phyloP scores from a whole-genome alignment of 202 grass and related monocot species.

The Setaria italica region DNA sequence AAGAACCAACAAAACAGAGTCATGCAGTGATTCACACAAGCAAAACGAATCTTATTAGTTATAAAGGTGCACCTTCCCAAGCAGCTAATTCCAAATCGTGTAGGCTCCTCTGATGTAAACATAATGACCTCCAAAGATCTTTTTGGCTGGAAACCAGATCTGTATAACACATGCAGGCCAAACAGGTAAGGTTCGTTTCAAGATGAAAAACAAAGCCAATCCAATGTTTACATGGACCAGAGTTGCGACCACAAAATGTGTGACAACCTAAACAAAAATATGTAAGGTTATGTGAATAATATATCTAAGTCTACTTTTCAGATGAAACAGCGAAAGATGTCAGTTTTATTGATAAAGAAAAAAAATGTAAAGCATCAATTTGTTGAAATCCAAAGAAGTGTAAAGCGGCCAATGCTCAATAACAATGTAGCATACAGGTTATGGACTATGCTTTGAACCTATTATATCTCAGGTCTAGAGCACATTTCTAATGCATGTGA shows the following conservation, averaged over 20 bases:
- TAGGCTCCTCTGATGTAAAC: conserved; percentile 98
- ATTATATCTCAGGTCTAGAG: not conserved
- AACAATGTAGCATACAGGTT: not conserved
- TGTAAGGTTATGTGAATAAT: conserved; percentile 16
- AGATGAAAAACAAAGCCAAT: conserved; percentile 27
- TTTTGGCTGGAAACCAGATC: conserved; percentile 78
- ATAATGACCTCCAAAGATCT: conserved; percentile 92
- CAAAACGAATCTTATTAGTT: not conserved
- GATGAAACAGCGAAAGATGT: not conserved
- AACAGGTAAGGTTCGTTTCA: conserved; percentile 33
- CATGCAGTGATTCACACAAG: not conserved
- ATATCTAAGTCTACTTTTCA: not conserved
- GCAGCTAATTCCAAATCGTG: conserved; percentile 93
- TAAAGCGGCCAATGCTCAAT: not conserved
- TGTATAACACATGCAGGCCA: conserved; percentile 41
- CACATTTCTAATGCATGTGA: not conserved
- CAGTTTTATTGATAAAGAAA: not conserved
- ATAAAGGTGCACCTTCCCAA: conserved; percentile 76
- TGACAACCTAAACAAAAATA: conserved; percentile 11
- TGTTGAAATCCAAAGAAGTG: not conserved
- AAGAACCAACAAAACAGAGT: conserved; percentile 20
- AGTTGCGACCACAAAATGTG: not conserved
- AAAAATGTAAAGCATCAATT: not conserved
- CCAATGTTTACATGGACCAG: not conserved
- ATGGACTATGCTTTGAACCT: not conserved